Evolutionary conservation across 176 grass and related monocot species (phyloP).

Genomic region (Aegilops tauschii): DNA sequence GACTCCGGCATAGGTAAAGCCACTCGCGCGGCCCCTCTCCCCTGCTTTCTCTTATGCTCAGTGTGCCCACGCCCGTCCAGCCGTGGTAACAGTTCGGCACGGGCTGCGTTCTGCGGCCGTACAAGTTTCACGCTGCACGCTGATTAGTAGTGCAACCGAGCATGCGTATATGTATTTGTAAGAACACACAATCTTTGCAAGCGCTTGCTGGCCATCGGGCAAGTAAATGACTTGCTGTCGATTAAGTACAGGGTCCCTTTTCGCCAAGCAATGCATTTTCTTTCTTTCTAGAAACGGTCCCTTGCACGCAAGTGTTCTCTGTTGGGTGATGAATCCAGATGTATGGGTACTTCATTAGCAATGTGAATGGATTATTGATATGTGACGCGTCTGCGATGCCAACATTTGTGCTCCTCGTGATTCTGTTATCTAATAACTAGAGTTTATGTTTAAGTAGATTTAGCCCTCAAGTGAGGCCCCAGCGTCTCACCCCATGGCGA

Average conservation of each 20-base stretch:
- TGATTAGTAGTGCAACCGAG: too few species aligned
- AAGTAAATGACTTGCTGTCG: neutral
- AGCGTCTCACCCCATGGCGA: conserved; percentile 51
- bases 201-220: neutral
- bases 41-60: too few species aligned
- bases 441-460: too few species aligned
- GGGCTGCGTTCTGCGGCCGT: neutral
- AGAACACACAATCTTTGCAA: neutral
- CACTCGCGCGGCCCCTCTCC: too few species aligned
- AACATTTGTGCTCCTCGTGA: too few species aligned
- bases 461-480: neutral
- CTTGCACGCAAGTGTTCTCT: neutral
- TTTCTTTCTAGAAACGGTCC: neutral
- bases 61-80: too few species aligned
- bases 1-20: too few species aligned
- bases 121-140: neutral
- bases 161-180: neutral
- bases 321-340: neutral
- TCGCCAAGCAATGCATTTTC: neutral
- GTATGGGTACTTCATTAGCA: neutral
- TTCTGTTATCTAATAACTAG: too few species aligned
- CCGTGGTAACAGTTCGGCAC: too few species aligned
- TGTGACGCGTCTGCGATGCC: too few species aligned
- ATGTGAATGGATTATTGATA: neutral
- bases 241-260: neutral